Evolutionary conservation across 495 filamentous ascomycete genomes (phyloP), one percentile per base, ranked within the genome.

Genomic region (Penicillium fimorum): DNA sequence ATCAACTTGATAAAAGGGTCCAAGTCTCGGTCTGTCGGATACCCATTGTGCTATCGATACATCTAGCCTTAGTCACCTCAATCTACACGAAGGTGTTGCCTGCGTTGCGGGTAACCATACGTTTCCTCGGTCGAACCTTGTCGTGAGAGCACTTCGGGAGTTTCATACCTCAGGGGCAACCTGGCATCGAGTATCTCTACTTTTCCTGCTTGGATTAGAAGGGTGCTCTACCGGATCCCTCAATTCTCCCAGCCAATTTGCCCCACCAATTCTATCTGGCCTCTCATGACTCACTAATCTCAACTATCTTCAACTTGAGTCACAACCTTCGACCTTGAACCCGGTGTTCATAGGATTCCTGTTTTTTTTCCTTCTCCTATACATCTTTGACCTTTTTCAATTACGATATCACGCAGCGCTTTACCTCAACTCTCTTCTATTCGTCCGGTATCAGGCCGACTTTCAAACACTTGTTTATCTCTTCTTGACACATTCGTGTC

Each of bases 331-430:
- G 46, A 63, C 72, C 66, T 70, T 73, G 67, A 70, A 66, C 74
- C 74, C 62, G 72, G 72, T 70, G 72, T 77, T 76, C 66, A 71
- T 64, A 72, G 68, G 72, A 58, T 69, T 43, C 58, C 51, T 50
- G 47, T 68, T 38, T 6, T 27, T 27, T 2, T 27, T 27, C 25
- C 65, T 61, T 58, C 53, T 63, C 63, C 56, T 68, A 66, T 70
- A 68, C 57, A 63, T 67, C 60, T 64, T 61, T 61, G 57, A 46
- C 40, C 60, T 33, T 56, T 57, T 54, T 18, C 11, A 45, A 41
- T 77, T 65, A 79, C 78, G 78, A 80, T 73, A 69, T 75, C 71
- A 81, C 78, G 78, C 74, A 81, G 76, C 78, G 76, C 64, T 73
- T 64, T 61, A 41, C 50, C 50, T 58, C 55, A 24, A 63, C 57